Conservation (phyloP, 495 filamentous ascomycete species). For the Neurospora discreta region DNA sequence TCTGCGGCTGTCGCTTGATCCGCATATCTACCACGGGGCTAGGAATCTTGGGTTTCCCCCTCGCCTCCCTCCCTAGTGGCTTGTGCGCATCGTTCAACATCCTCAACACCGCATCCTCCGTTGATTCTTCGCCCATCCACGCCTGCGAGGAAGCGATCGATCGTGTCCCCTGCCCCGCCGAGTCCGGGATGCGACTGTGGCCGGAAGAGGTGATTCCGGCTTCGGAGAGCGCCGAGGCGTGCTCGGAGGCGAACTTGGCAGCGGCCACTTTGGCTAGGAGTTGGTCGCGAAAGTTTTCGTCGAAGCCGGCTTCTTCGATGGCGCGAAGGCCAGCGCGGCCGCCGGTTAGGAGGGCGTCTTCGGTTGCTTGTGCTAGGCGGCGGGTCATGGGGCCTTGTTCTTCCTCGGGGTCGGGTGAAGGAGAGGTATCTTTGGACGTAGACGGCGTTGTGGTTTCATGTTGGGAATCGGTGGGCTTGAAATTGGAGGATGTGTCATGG, state of each 20-base stretch:
- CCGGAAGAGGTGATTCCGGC: constrained; percentile 32
- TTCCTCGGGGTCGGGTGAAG: background rate
- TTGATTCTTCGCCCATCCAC: constrained; percentile 69
- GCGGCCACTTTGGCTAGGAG: constrained; percentile 64
- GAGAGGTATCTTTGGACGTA: background rate
- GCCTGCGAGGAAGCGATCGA: constrained; percentile 57
- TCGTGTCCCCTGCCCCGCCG: constrained; percentile 62
- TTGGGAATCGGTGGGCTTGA: background rate
- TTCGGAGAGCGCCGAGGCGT: constrained; percentile 60
- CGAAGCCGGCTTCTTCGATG: constrained; percentile 79
- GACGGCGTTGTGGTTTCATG: background rate
- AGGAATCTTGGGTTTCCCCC: constrained; percentile 37
- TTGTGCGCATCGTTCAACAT: constrained; percentile 83
- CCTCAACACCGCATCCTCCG: constrained; percentile 66
- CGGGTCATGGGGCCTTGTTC: constrained; percentile 57
- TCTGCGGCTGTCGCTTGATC: constrained; percentile 31
- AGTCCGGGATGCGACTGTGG: constrained; percentile 23
- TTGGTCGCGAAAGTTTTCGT: constrained; percentile 65
- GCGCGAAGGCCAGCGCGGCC: constrained; percentile 60
- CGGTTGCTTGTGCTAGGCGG: constrained; percentile 66
- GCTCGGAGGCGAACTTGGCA: constrained; percentile 56
- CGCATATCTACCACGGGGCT: constrained; percentile 46
- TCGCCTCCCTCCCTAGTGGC: constrained; percentile 43
- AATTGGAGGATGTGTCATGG: background rate
- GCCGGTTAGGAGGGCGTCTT: constrained; percentile 62